Evolutionary conservation across 805 yeast genomes (phyloP).

Genomic region (Metschnikowia similis): DNA sequence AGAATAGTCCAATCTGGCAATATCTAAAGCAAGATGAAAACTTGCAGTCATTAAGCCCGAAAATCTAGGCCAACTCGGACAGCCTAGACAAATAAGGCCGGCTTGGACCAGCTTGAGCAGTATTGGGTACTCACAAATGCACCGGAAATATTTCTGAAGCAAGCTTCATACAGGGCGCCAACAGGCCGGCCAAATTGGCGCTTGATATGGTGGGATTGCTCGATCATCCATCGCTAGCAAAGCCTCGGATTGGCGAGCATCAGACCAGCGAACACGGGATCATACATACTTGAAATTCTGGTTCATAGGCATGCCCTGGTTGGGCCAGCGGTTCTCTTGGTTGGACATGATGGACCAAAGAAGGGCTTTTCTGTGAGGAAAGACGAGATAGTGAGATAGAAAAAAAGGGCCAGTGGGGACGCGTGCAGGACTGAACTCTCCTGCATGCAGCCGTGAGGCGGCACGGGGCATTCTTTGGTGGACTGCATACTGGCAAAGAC

Average conservation of each 20-base stretch:
- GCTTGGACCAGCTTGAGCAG: too few species aligned
- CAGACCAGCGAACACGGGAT: not conserved
- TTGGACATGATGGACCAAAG: constrained; percentile 27
- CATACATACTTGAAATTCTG: constrained; percentile 42
- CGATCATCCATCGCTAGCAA: not conserved
- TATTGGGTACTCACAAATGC: too few species aligned
- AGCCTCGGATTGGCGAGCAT: not conserved
- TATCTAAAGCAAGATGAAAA: too few species aligned
- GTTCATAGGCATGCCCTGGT: constrained; percentile 39
- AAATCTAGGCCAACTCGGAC: too few species aligned
- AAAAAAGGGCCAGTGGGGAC: constrained; percentile 6
- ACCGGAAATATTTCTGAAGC: too few species aligned
- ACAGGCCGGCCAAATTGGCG: not conserved
- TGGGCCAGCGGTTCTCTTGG: constrained; percentile 41
- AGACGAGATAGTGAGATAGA: constrained; percentile 5
- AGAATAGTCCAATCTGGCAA: too few species aligned
- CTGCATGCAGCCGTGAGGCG: not conserved
- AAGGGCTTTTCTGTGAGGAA: not conserved
- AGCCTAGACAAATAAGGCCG: too few species aligned
- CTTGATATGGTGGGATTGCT: not conserved
- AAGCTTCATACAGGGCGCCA: too few species aligned
- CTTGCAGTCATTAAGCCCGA: too few species aligned
- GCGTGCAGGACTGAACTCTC: not conserved
- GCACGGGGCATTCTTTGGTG: not conserved
- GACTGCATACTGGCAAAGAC: not conserved